Percentiles rank a stretch among this genome's conserved stretches.
Conservation (phyloP, 345 rosid species). For the Bruguiera parviflora region DNA sequence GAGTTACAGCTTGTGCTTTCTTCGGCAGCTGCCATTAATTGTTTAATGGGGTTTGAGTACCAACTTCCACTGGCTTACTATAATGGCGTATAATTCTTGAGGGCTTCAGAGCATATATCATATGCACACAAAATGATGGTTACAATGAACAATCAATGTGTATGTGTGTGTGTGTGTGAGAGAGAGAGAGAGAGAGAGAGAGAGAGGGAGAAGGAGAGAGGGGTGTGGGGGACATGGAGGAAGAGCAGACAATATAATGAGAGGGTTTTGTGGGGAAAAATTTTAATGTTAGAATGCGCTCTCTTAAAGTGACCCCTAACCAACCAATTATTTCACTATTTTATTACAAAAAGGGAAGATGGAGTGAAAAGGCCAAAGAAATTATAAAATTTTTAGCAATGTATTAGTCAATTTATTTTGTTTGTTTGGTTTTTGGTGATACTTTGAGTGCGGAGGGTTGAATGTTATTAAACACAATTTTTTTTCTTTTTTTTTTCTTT, state of each 20-base stretch:
- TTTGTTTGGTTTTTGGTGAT: too few species aligned
- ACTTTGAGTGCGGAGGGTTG: too few species aligned
- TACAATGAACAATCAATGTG: neutral
- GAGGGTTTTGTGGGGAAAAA: slow-evolving; percentile 1
- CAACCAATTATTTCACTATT: slow-evolving; percentile 9
- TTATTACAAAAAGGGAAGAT: neutral
- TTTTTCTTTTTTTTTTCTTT: too few species aligned
- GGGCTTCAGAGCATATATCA: neutral
- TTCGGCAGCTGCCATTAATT: neutral
- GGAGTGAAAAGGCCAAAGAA: too few species aligned
- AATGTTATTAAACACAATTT: too few species aligned
- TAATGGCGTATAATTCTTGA: neutral
- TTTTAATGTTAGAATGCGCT: slow-evolving; percentile 6
- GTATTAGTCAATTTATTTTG: too few species aligned
- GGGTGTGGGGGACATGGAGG: too few species aligned
- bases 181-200: neutral
- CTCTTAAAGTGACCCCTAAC: slow-evolving; percentile 25
- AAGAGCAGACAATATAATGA: neutral
- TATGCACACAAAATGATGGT: neutral
- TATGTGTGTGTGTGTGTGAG: too few species aligned
- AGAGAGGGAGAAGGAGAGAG: neutral
- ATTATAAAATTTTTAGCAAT: too few species aligned
- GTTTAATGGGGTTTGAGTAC: too few species aligned
- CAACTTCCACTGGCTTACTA: too few species aligned
- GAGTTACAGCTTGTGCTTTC: slow-evolving; percentile 1